Evolutionary conservation across 1,139 yeast genomes (phyloP), one percentile per base, ranked within the genome.

Genomic region (Geotrichum citri-aurantii): DNA sequence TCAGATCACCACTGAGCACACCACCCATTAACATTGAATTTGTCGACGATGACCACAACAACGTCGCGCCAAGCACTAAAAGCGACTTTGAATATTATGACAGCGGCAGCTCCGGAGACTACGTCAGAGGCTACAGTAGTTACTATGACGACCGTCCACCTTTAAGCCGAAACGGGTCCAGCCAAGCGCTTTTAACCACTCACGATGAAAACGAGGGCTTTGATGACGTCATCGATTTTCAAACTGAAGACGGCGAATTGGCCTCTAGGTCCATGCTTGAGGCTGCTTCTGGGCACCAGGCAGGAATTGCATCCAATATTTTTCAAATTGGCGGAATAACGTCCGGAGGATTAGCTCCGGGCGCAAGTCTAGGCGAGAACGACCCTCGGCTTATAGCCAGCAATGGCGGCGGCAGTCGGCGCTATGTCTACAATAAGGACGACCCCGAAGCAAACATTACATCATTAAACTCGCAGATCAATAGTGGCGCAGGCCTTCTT

Each of bases 311-410:
- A 19, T 57, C 64, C 12, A 63, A 62, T 42, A 57, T 69, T 26
- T 55, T 68, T 47, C 70, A 68, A 46, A 62, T 68, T 37, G 71
- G 71, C 5, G 50, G 64, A 12, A 60, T 65, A 44, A 66, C 69
- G 6, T 61, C 67, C 8, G 72, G 69, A 5, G 72, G 72, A 1
- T 56, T 69, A 51, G 72, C 71, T 4, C 72, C 72, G 3, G 72
- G 72, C 10, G 69, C 70, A 2, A 57, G 53, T 8, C 17, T 42
- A 2, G 54, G 50, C 17, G 53, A 56, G 3, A 19, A 26, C 6
- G 61, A 59, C 29, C 29, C 48, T 8, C 40, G 61, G 12, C 42
- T 47, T 6, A 24, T 40, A 19, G 33, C 57, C 3, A 26, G 27
- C 27, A 48, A 49, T 33, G 31, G 57, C 2, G n/a, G 12, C 2